A percentile compares a stretch with the other conserved stretches of the same genome.
These are phyloP conservation scores for Clavaria fumosa DNA, from an alignment of 768 basidiomycete species.

Conservation along the genomic window DNA sequence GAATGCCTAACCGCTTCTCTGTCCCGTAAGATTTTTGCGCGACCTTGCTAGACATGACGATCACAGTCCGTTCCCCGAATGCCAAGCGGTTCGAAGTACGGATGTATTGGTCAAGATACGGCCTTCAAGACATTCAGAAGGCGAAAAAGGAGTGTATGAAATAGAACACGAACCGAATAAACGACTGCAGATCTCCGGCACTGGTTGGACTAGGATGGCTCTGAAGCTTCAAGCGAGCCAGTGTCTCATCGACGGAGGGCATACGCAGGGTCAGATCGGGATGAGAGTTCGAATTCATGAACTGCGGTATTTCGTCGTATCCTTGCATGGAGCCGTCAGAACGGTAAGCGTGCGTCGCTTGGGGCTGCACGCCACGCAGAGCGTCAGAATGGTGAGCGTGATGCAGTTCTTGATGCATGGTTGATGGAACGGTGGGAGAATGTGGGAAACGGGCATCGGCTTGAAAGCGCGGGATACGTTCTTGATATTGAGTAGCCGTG, in stretches of 20 bases:
- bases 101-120: constrained; percentile 76
- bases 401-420: no score
- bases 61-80: constrained; percentile 84
- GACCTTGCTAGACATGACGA: constrained; percentile 96
- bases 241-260: constrained; percentile 43
- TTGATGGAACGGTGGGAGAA: constrained; percentile 27
- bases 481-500: constrained; percentile 38
- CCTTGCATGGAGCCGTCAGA: constrained; percentile 32
- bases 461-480: constrained; percentile 40
- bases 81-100: constrained; percentile 73
- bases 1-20: constrained; percentile 60
- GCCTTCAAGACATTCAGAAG: constrained; percentile 26
- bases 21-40: constrained; percentile 96
- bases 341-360: constrained; percentile 49
- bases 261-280: constrained; percentile 47
- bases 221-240: constrained; percentile 51
- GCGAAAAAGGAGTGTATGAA: constrained; percentile 8
- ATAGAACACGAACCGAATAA: constrained; percentile 44
- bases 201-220: constrained; percentile 39
- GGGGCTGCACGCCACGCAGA: constrained; percentile 54
- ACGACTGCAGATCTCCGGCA: constrained; percentile 63
- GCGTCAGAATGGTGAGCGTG: constrained; percentile 36
- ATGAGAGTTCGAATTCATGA: constrained; percentile 35
- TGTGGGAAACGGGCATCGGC: constrained; percentile 39
- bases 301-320: constrained; percentile 46